Conservation (phyloP, 345 rosid genomes). For the Salix brachista region DNA sequence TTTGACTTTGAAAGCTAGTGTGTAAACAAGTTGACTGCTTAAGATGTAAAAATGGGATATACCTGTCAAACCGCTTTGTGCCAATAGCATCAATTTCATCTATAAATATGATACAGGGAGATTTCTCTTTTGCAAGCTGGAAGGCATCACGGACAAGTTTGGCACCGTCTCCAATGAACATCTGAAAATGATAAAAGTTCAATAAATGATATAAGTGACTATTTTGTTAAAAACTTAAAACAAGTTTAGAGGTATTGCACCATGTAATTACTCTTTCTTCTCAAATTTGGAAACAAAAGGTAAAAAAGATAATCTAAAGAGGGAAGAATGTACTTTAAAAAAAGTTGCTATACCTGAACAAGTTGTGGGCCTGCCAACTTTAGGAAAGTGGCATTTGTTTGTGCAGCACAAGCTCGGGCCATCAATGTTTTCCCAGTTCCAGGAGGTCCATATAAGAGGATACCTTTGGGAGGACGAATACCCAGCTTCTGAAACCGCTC, state of each 20-base stretch:
- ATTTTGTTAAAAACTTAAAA: background rate
- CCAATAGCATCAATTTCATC: slow-evolving; percentile 99
- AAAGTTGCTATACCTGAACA: slow-evolving; percentile 61
- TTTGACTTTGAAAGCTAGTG: background rate
- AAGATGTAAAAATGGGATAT: slow-evolving; percentile 1
- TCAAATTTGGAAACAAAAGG: background rate
- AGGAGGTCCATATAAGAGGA: slow-evolving; percentile 96
- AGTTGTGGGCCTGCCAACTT: slow-evolving; percentile 98
- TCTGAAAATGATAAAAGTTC: slow-evolving; percentile 38
- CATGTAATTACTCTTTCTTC: background rate
- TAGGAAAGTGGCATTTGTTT: slow-evolving; percentile 94
- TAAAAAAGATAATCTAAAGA: background rate
- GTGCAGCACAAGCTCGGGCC: slow-evolving; percentile 99
- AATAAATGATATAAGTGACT: background rate
- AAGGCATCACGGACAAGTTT: slow-evolving; percentile 99
- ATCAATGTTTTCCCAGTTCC: slow-evolving; percentile 98
- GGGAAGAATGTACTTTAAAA: background rate
- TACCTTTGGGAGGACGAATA: slow-evolving; percentile 97
- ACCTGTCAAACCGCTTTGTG: slow-evolving; percentile 98
- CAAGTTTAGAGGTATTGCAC: background rate
- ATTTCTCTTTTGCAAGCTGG: slow-evolving; percentile 97
- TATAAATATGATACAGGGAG: slow-evolving; percentile 97
- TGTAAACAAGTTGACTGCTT: background rate
- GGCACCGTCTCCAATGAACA: slow-evolving; percentile 99
- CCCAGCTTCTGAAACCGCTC: slow-evolving; percentile 92